Conservation (phyloP, 257 asterid species). For the Fraxinus quadrangulata region DNA sequence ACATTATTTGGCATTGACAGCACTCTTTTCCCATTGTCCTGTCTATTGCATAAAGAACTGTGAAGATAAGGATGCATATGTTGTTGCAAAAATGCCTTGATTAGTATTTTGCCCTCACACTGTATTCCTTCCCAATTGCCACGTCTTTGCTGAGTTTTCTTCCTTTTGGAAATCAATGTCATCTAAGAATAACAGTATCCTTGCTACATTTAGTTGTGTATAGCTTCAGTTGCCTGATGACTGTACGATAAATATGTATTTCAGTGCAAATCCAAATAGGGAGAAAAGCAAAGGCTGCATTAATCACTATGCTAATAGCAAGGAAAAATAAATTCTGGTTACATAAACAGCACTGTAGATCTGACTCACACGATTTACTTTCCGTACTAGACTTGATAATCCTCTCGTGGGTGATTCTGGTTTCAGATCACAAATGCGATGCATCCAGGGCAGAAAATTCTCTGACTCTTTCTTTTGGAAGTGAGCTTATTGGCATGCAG, state of each 20-base stretch:
- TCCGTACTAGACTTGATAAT: conserved; percentile 21
- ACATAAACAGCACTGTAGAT: neutral
- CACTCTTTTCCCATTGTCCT: neutral
- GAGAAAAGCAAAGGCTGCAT: neutral
- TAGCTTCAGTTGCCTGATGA: neutral
- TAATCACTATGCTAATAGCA: neutral
- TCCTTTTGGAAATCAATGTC: neutral
- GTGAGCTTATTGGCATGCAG: conserved; percentile 98
- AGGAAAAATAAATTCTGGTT: neutral
- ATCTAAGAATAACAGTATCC: neutral
- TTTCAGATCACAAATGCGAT: conserved; percentile 88
- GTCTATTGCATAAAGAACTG: neutral
- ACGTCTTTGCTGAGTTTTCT: neutral
- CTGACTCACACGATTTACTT: conserved; percentile 1
- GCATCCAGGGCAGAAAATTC: conserved; percentile 96
- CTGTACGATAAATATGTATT: neutral
- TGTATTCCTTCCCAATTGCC: neutral
- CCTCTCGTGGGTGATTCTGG: conserved; percentile 28
- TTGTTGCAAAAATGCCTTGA: neutral
- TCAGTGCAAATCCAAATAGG: neutral
- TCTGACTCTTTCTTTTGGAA: conserved; percentile 80
- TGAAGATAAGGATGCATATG: neutral
- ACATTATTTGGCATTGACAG: neutral
- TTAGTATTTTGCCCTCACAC: neutral
- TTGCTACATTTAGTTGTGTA: neutral